phyloP scores from a whole-genome alignment of 108 stramenopile species.

The Seminavis robusta region DNA sequence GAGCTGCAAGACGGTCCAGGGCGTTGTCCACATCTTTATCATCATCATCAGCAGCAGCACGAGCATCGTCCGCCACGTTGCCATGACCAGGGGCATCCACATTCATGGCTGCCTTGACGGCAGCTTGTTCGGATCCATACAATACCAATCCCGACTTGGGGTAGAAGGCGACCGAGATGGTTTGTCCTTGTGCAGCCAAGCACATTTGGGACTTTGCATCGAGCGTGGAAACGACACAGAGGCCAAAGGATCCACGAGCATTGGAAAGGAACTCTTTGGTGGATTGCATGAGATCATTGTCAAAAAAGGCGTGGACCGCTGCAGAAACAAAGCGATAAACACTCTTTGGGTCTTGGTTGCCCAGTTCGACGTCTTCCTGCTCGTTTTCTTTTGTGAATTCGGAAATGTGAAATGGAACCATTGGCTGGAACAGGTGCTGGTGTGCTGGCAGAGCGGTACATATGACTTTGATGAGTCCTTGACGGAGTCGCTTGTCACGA shows the following conservation, averaged over 20 bases:
- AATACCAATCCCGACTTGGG: constrained; percentile 67
- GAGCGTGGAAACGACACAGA: constrained; percentile 47
- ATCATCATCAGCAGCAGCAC: too few relatives aligned
- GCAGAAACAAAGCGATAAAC: too few relatives aligned
- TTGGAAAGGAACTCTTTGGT: constrained; percentile 51
- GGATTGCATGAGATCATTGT: constrained; percentile 67
- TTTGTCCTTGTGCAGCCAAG: constrained; percentile 74
- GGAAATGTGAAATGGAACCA: too few relatives aligned
- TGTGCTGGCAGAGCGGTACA: too few relatives aligned
- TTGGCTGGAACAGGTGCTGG: too few relatives aligned
- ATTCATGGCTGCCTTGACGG: constrained; percentile 64
- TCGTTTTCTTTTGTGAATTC: too few relatives aligned
- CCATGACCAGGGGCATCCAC: constrained; percentile 18
- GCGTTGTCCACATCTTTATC: constrained; percentile 46
- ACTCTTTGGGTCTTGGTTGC: too few relatives aligned
- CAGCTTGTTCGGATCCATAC: constrained; percentile 79
- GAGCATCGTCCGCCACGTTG: too few relatives aligned
- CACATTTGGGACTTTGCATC: constrained; percentile 69
- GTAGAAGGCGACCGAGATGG: constrained; percentile 71
- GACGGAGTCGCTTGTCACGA: too few relatives aligned
- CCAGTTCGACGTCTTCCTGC: too few relatives aligned
- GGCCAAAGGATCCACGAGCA: constrained; percentile 74
- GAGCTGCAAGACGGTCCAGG: too few relatives aligned
- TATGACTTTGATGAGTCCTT: too few relatives aligned
- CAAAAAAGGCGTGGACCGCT: constrained; percentile 68